Conservation (phyloP, 345 rosid genomes). For the Punica granatum region DNA sequence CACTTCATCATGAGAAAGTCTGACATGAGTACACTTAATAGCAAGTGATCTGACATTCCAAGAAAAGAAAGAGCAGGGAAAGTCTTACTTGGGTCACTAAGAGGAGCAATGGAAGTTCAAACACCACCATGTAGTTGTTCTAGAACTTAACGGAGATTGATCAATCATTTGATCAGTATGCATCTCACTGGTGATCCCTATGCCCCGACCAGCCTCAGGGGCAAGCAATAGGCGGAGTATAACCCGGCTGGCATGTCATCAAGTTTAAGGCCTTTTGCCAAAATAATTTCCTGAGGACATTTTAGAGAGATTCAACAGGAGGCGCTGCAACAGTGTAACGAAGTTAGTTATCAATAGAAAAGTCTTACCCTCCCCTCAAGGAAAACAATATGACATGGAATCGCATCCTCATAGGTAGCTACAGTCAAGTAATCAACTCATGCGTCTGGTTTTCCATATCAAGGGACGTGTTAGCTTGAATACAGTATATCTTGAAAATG, state of each 20-base stretch:
- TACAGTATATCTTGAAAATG: background rate
- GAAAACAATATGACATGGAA: conserved; percentile 34
- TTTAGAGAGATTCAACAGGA: background rate
- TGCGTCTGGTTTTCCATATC: background rate
- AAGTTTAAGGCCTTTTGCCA: conserved; percentile 51
- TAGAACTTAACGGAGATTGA: no score
- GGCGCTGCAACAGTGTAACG: background rate
- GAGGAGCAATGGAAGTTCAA: no score
- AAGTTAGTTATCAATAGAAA: background rate
- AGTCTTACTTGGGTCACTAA: no score
- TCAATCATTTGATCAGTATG: conserved; percentile 47
- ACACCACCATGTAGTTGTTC: no score
- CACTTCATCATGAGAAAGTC: no score
- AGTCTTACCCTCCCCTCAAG: conserved; percentile 39
- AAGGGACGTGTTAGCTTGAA: background rate
- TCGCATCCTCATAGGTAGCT: conserved; percentile 24
- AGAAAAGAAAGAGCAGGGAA: no score
- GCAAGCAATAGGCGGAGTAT: conserved; percentile 56
- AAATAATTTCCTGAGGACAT: conserved; percentile 39
- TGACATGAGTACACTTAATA: no score
- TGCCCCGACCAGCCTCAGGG: conserved; percentile 46
- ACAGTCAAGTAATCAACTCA: conserved; percentile 8
- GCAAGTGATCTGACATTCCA: no score
- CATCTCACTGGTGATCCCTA: conserved; percentile 66
- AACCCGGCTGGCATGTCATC: conserved; percentile 42